Conservation (phyloP, 2,329 filamentous ascomycete genomes). For the Cladosporium austrohemisphaericum region DNA sequence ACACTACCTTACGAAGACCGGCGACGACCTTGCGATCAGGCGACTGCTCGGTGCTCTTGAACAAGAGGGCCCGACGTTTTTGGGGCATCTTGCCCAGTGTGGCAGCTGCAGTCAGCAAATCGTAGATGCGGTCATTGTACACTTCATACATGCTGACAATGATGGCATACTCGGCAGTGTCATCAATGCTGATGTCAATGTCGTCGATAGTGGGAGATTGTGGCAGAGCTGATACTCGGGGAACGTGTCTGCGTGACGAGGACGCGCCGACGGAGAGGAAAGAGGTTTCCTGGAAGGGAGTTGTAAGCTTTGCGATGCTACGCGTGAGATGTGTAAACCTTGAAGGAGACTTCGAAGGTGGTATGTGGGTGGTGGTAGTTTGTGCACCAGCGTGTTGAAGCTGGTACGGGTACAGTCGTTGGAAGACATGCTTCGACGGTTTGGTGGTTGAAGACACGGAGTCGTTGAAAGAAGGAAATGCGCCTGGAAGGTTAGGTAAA, state of each 20-base stretch:
- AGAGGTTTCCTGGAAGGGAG: constrained; percentile 31
- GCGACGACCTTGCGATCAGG: constrained; percentile 93
- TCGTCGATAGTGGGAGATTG: constrained; percentile 70
- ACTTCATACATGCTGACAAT: constrained; percentile 98
- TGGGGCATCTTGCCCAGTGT: constrained; percentile 50
- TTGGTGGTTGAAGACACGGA: constrained; percentile 19
- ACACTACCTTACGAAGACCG: constrained; percentile 85
- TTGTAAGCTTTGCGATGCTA: constrained; percentile 29
- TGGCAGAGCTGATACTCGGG: constrained; percentile 67
- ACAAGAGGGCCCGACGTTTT: constrained; percentile 76
- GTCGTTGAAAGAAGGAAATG: constrained; percentile 25
- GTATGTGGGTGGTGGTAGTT: constrained; percentile 2
- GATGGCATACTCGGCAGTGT: constrained; percentile 75
- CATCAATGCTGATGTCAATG: constrained; percentile 63
- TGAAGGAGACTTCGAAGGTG: constrained; percentile 22
- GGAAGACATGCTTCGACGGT: constrained; percentile 23
- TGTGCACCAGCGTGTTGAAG: constrained; percentile 16
- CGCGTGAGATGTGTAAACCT: constrained; percentile 19
- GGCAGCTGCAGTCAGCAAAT: constrained; percentile 67
- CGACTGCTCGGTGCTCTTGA: constrained; percentile 85
- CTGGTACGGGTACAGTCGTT: constrained; percentile 31
- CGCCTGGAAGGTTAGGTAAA: constrained; percentile 23
- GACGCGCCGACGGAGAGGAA: constrained; percentile 36
- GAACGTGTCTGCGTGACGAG: constrained; percentile 56
- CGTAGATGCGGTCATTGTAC: constrained; percentile 97